Evolutionary conservation across 2,329 filamentous ascomycete genomes (phyloP), one percentile per base, ranked within the genome.

Genomic region (Colletotrichum incanum): DNA sequence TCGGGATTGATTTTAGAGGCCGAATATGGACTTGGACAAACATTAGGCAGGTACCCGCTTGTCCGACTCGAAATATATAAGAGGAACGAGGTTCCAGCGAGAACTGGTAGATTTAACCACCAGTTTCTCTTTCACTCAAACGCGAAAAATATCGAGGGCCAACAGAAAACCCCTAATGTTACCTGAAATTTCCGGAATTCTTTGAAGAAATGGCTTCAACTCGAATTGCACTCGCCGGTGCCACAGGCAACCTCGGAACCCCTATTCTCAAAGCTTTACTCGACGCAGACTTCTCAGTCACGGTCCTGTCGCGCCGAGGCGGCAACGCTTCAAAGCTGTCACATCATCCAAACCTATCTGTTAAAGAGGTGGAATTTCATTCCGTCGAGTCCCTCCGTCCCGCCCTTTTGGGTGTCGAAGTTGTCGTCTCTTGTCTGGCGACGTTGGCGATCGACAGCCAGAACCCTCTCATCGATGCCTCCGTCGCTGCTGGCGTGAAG

Each of bases 401-500:
- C 0, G 87, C 86, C 0, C 85, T 93, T 60, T 74, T 84, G 58
- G 88, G 86, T 63, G 85, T 90, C 28, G 28, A 31, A 31, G 28
- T 31, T 31, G 28, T 31, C 28, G 28, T 31, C 28, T 31, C 28
- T 5, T 31, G 28, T 31, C 28, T 31, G 28, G 28, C 28, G 28
- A 31, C 28, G 28, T 31, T 31, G 28, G 28, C 28, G 28, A 31
- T 31, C 28, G 28, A 31, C 28, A 31, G 28, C 6, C 28, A 31
- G 28, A 31, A 31, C 28, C 28, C 28, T 6, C 28, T 31, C 28
- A 31, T 31, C 28, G 28, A 31, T 31, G 28, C 28, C 28, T 31
- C 28, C 28, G 28, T 31, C 28, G 28, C 28, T 31, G 28, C 28
- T 31, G 28, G 28, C 6, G 28, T 31, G 28, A 31, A 31, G 28